A percentile compares a stretch with the other conserved stretches of the same genome.
Evolutionary conservation across 371 early-diverging fungal species (phyloP).

Genomic region (Mucor velutinosus): DNA sequence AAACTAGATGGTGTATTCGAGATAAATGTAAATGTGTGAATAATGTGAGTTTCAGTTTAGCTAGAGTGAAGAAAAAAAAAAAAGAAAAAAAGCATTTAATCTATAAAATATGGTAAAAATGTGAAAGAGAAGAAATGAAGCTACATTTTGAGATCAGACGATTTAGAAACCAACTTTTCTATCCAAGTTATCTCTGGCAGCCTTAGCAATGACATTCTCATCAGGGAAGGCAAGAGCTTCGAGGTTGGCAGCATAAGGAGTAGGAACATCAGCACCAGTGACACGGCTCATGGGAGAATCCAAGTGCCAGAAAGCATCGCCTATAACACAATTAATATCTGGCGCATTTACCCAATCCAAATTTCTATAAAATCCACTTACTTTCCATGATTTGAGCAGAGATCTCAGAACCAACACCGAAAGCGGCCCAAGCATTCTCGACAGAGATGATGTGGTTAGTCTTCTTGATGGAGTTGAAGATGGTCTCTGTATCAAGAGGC

Average conservation of each 20-base stretch:
- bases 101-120: background rate
- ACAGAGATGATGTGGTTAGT: slow-evolving; percentile 98
- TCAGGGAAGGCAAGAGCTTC: slow-evolving; percentile 93
- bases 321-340: slow-evolving; percentile 17
- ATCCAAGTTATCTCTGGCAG: slow-evolving; percentile 64
- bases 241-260: slow-evolving; percentile 97
- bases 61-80: background rate
- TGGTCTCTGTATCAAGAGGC: slow-evolving; percentile 95
- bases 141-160: background rate
- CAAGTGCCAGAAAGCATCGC: slow-evolving; percentile 94
- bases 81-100: background rate
- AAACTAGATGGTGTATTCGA: background rate
- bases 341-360: background rate
- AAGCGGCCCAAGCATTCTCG: slow-evolving; percentile 98
- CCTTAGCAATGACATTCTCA: slow-evolving; percentile 81
- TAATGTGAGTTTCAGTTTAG: background rate
- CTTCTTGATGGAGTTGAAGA: slow-evolving; percentile 94
- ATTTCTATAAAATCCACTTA: slow-evolving; percentile 24
- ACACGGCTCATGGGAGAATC: slow-evolving; percentile 96
- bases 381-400: slow-evolving; percentile 95
- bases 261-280: slow-evolving; percentile 98
- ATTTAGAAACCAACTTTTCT: slow-evolving; percentile 50
- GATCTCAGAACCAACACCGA: slow-evolving; percentile 97
- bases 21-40: background rate
- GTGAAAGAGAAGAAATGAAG: background rate